A percentile compares a stretch with the other conserved stretches of the same genome.
These are phyloP conservation scores for Pycnococcus provasolii DNA, from an alignment of 139 green algal genomes.

Conservation along the genomic window DNA sequence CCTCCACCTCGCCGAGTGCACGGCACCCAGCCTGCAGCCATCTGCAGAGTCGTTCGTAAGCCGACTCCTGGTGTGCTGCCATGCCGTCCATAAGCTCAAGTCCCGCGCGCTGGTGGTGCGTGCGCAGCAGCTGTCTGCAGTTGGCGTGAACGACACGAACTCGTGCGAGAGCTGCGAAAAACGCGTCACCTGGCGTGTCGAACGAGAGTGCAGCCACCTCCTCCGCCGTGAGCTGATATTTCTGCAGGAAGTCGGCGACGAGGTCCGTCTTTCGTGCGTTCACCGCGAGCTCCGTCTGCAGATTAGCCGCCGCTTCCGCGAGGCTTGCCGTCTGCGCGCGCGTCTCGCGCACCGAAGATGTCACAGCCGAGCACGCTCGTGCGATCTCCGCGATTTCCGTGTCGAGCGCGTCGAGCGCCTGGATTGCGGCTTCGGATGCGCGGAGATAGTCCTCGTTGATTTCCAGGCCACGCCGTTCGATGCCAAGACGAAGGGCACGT, in stretches of 20 bases:
- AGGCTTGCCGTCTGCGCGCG: too few relatives aligned
- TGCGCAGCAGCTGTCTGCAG: constrained; percentile 73
- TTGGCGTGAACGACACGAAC: constrained; percentile 86
- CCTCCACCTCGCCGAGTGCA: constrained; percentile 70
- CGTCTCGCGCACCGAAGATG: too few relatives aligned
- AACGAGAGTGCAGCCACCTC: constrained; percentile 35
- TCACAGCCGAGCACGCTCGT: too few relatives aligned
- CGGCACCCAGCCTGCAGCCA: constrained; percentile 90
- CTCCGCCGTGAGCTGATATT: constrained; percentile 78
- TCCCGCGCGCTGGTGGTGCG: constrained; percentile 83
- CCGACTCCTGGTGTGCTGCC: constrained; percentile 76
- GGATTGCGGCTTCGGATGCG: too few relatives aligned
- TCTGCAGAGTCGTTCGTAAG: constrained; percentile 86
- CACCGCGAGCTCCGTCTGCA: constrained; percentile 32
- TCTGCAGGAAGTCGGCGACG: constrained; percentile 70
- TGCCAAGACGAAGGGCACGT: too few relatives aligned
- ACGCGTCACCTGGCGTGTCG: constrained; percentile 47
- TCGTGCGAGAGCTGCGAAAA: constrained; percentile 76
- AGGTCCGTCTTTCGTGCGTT: constrained; percentile 47
- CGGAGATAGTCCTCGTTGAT: too few relatives aligned
- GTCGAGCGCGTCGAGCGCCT: too few relatives aligned
- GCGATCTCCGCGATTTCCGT: too few relatives aligned
- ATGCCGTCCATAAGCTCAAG: constrained; percentile 97
- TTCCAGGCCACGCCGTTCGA: too few relatives aligned
- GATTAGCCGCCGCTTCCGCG: too few relatives aligned